Evolutionary conservation across 106 monocot species (phyloP), one percentile per base, ranked within the genome.

Genomic region (Dendrobium huoshanense): DNA sequence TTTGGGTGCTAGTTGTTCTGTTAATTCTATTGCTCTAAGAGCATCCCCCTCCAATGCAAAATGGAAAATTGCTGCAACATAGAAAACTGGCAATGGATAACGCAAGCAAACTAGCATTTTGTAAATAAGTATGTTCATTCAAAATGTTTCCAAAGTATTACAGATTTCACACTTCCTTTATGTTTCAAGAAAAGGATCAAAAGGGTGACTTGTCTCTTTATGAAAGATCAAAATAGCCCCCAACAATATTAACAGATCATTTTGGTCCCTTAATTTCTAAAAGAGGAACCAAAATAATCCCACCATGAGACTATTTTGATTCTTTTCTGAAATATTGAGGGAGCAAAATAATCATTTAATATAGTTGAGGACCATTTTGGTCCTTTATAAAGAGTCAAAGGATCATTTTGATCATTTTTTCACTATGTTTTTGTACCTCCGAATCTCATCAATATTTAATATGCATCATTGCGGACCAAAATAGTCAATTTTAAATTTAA

Each of bases 11-110:
- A 99, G 72, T 81, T 95, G 83, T 67, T 91, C 89, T 73, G 98
- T 99, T 80, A 94, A 72, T 77, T 99, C 98, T 83, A 93, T 91
- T 51, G 98, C 92, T 81, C 91, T 85, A 9, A 95, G 85, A 80
- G 92, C 90, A 86, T 93, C 91, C 42, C 98, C 95, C 80, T 95
- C 95, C 87, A 85, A 78, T 24, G 84, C 87, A 82, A 88, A 89
- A 82, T 84, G 82, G 31, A 88, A 89, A 86, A 99, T 99, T 55
- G 84, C 98, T 99, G 79, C 77, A 31, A 80, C 40, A 82, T 45
- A 29, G 55, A 86, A 84, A 84, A 15, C 4, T 49, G 27, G 27
- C 3, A 10, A 47, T 4, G 27, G 49, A 76, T 76, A 27, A 44
- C n/a, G 75, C 47, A 47, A 47, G 75, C 18, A 44, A 29, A 75